A percentile compares a stretch with the other conserved stretches of the same genome.
Evolutionary conservation across 345 rosid species (phyloP).

Genomic region (Isatis tinctoria): DNA sequence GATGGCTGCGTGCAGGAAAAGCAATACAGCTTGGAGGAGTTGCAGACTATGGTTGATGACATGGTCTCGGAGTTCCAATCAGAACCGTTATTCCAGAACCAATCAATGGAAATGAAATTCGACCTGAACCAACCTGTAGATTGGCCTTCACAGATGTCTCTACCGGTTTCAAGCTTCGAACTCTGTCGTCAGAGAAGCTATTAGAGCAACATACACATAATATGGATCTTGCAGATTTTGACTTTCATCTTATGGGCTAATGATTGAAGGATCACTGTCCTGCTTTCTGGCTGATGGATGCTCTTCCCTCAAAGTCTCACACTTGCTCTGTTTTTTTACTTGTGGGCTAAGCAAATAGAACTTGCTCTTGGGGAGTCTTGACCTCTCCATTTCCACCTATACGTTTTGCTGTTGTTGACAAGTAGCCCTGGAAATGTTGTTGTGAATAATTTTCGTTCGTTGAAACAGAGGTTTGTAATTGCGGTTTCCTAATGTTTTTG

Average conservation of each 20-base stretch:
- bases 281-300: not conserved
- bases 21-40: constrained; percentile 87
- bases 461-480: not conserved
- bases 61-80: constrained; percentile 53
- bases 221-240: not conserved
- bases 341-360: not conserved
- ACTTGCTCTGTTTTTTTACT: not conserved
- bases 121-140: constrained; percentile 28
- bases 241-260: not conserved
- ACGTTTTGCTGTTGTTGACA: not conserved
- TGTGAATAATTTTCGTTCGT: not conserved
- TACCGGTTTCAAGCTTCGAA: constrained; percentile 6
- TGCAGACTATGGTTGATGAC: constrained; percentile 77
- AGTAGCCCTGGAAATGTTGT: no score
- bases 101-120: constrained; percentile 1
- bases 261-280: not conserved
- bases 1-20: constrained; percentile 25
- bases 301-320: not conserved
- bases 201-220: not conserved
- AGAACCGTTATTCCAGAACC: constrained; percentile 22
- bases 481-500: not conserved
- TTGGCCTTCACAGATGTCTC: constrained; percentile 25
- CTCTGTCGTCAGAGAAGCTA: constrained; percentile 26
- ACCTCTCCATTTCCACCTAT: no score
- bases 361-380: not conserved